Percentiles rank a stretch among this genome's conserved stretches.
Evolutionary conservation across 441 rosid species (phyloP).

Genomic region (Populus trichocarpa): DNA sequence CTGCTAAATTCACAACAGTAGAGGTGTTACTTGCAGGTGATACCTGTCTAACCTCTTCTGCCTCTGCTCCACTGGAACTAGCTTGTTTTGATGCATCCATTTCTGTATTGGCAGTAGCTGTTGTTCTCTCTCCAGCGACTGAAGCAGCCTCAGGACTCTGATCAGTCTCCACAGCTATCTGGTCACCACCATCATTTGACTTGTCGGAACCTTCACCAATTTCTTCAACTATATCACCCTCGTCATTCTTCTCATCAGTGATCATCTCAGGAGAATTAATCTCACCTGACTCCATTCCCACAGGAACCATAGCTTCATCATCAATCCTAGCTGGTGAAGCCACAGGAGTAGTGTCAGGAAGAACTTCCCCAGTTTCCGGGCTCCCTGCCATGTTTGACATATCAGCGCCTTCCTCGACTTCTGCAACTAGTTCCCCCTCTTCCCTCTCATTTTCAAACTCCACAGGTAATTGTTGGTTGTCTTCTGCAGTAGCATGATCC

Average conservation of each 20-base stretch:
- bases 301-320: conserved; percentile 39
- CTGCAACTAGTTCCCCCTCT: conserved; percentile 81
- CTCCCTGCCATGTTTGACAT: conserved; percentile 34
- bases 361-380: conserved; percentile 57
- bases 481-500: conserved; percentile 49
- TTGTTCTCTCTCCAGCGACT: background rate
- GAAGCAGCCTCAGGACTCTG: conserved; percentile 34
- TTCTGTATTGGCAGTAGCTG: conserved; percentile 27
- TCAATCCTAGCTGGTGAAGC: conserved; percentile 66
- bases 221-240: conserved; percentile 53
- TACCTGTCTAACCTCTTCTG: conserved; percentile 54
- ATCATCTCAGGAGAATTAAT: conserved; percentile 42
- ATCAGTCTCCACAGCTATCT: conserved; percentile 36
- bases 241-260: conserved; percentile 69
- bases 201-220: conserved; percentile 56
- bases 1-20: conserved; percentile 45
- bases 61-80: conserved; percentile 36
- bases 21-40: conserved; percentile 44
- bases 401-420: conserved; percentile 54
- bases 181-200: conserved; percentile 46
- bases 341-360: conserved; percentile 47
- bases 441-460: conserved; percentile 74
- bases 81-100: conserved; percentile 30
- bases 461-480: conserved; percentile 34
- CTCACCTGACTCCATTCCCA: conserved; percentile 42